phyloP scores from a whole-genome alignment of 2,329 filamentous ascomycete genomes.

The Colletotrichum higginsianum region DNA sequence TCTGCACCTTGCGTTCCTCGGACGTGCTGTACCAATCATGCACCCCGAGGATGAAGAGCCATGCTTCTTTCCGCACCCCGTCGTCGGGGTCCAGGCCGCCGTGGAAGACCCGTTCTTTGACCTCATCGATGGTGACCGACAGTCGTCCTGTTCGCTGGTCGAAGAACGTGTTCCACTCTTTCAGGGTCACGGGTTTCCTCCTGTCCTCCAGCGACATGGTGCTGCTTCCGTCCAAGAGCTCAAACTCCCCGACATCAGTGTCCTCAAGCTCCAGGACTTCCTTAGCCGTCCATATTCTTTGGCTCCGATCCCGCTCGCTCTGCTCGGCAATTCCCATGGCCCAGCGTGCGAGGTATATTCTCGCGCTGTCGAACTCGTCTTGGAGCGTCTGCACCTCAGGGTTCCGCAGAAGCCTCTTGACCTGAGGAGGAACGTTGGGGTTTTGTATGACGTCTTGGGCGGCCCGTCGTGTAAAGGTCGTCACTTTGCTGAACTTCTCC shows the following conservation, averaged over 20 bases:
- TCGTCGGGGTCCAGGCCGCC: slow-evolving; percentile 91
- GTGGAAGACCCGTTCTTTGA: slow-evolving; percentile 98
- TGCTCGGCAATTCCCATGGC: slow-evolving; percentile 99
- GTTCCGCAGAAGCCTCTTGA: slow-evolving; percentile 87
- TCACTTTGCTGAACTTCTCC: slow-evolving; percentile 97
- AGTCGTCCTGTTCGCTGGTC: slow-evolving; percentile 81
- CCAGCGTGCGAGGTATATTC: slow-evolving; percentile 95
- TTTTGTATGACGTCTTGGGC: slow-evolving; percentile 95
- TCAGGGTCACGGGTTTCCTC: slow-evolving; percentile 81
- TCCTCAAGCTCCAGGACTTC: slow-evolving; percentile 96
- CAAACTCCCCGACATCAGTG: slow-evolving; percentile 95
- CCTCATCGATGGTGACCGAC: slow-evolving; percentile 87
- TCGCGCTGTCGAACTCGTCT: slow-evolving; percentile 96
- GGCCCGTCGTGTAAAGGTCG: slow-evolving; percentile 92
- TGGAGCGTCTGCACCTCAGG: slow-evolving; percentile 96
- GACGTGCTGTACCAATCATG: slow-evolving; percentile 93
- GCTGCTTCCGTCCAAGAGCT: slow-evolving; percentile 87
- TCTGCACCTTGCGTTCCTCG: slow-evolving; percentile 86
- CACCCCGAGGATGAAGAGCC: slow-evolving; percentile 93
- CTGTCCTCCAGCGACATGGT: slow-evolving; percentile 82
- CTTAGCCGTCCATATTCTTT: slow-evolving; percentile 92
- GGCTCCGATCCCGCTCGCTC: slow-evolving; percentile 87
- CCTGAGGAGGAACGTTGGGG: slow-evolving; percentile 89
- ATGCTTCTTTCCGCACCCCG: slow-evolving; percentile 94
- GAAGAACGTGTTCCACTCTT: slow-evolving; percentile 95